Conservation (phyloP, 2,329 filamentous ascomycete species). For the Delphinella strobiligena region DNA sequence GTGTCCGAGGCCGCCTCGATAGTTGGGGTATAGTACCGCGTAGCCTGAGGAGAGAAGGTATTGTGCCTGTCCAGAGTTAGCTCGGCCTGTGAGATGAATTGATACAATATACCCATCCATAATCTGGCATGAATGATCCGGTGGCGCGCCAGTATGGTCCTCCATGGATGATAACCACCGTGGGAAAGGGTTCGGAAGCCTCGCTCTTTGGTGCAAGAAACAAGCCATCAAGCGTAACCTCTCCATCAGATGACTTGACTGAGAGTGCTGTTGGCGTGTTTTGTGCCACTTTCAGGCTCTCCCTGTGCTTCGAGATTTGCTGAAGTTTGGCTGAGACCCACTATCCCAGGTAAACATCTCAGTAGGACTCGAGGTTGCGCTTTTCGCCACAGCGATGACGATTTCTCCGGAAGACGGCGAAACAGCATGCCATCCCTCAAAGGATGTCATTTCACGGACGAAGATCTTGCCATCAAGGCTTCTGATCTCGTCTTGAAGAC, state of each 20-base stretch:
- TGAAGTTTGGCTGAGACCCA: no score
- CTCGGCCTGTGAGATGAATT: neutral
- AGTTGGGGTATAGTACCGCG: constrained; percentile 26
- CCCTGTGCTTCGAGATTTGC: no score
- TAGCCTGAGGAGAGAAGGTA: constrained; percentile 26
- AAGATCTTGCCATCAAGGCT: constrained; percentile 10
- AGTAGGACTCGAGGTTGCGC: constrained; percentile 16
- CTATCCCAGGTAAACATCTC: constrained; percentile 23
- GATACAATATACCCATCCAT: neutral
- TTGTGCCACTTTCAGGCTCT: no score
- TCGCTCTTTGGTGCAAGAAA: constrained; percentile 15
- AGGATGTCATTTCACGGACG: constrained; percentile 3
- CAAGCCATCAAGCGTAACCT: constrained; percentile 18
- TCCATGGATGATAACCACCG: constrained; percentile 25
- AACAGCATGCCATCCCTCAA: constrained; percentile 1
- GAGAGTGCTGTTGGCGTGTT: constrained; percentile 14
- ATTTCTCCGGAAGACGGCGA: constrained; percentile 10
- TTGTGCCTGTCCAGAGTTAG: constrained; percentile 11
- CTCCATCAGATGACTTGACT: constrained; percentile 18
- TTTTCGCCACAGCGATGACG: constrained; percentile 17
- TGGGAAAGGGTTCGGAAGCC: constrained; percentile 16
- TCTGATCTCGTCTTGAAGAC: constrained; percentile 14
- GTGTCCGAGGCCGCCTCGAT: constrained; percentile 24
- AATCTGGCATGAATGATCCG: constrained; percentile 18
- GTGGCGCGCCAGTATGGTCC: constrained; percentile 22